Evolutionary conservation across 2,329 filamentous ascomycete species (phyloP).

Genomic region (Nannizziopsis arthrosporioides): DNA sequence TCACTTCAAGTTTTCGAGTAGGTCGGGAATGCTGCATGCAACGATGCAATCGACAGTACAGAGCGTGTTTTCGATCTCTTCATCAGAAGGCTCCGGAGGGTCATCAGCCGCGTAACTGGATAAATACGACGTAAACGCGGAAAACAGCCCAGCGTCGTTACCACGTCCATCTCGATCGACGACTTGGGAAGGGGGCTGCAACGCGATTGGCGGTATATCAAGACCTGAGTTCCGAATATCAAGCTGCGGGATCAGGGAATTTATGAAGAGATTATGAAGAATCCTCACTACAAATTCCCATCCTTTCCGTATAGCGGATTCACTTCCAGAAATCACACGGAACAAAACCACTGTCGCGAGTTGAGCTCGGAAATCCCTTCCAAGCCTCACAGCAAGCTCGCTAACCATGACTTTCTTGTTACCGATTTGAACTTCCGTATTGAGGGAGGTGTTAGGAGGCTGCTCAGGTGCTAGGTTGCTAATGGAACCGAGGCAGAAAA

Average conservation of each 20-base stretch:
- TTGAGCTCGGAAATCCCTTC: constrained; percentile 84
- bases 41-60: constrained; percentile 91
- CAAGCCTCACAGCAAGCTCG: constrained; percentile 90
- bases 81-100: constrained; percentile 90
- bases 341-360: constrained; percentile 92
- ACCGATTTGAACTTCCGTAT: constrained; percentile 88
- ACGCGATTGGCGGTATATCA: constrained; percentile 66
- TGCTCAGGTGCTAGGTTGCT: constrained; percentile 69
- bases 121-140: constrained; percentile 88
- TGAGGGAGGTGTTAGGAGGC: constrained; percentile 71
- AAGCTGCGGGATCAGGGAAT: constrained; percentile 78
- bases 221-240: constrained; percentile 57
- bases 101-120: constrained; percentile 98
- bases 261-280: constrained; percentile 90
- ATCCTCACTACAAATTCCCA: constrained; percentile 64
- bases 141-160: constrained; percentile 76
- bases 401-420: constrained; percentile 97
- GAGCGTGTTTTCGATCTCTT: constrained; percentile 90
- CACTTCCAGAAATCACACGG: constrained; percentile 76
- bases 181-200: constrained; percentile 83
- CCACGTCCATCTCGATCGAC: constrained; percentile 75
- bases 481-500: constrained; percentile 81
- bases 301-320: constrained; percentile 56
- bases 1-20: constrained; percentile 73
- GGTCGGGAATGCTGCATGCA: constrained; percentile 69